These are phyloP conservation scores for Calocera viscosa DNA, from an alignment of 768 basidiomycete species.

Conservation along the genomic window DNA sequence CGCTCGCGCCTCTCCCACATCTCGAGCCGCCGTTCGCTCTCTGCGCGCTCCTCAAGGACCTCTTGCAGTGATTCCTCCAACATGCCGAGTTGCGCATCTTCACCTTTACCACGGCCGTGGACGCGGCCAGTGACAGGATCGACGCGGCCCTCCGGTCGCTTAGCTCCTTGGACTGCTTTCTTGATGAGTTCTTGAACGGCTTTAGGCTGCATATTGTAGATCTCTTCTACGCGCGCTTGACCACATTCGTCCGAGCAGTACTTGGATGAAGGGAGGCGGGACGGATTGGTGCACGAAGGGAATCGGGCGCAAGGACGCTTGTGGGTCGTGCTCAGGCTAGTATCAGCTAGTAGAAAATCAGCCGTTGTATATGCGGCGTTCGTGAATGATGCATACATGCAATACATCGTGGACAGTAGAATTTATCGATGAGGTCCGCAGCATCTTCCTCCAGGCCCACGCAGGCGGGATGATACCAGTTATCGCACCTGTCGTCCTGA, in stretches of 20 bases:
- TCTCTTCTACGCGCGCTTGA: conserved; percentile 35
- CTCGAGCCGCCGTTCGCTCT: conserved; percentile 56
- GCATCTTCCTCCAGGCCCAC: conserved; percentile 68
- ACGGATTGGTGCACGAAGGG: conserved; percentile 58
- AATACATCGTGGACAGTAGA: conserved; percentile 54
- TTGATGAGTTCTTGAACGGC: not conserved
- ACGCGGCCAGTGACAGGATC: not conserved
- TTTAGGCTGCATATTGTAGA: conserved; percentile 4
- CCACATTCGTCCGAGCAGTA: conserved; percentile 89
- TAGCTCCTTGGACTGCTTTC: conserved; percentile 3
- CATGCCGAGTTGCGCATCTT: conserved; percentile 37
- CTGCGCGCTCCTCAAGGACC: conserved; percentile 49
- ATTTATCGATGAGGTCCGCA: conserved; percentile 82
- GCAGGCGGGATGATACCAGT: conserved; percentile 88
- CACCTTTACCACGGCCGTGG: conserved; percentile 27
- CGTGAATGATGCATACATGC: conserved; percentile 23
- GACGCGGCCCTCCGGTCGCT: conserved; percentile 13
- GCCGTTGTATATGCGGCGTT: conserved; percentile 52
- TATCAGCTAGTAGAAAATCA: conserved; percentile 22
- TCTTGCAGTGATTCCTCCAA: conserved; percentile 24
- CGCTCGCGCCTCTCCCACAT: conserved; percentile 57
- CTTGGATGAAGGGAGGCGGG: conserved; percentile 72
- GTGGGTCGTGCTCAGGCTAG: conserved; percentile 20
- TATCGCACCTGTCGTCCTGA: conserved; percentile 54
- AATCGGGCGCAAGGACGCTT: conserved; percentile 29